These are phyloP conservation scores for Neurospora intermedia DNA, from an alignment of 495 filamentous ascomycete species.

Conservation along the genomic window DNA sequence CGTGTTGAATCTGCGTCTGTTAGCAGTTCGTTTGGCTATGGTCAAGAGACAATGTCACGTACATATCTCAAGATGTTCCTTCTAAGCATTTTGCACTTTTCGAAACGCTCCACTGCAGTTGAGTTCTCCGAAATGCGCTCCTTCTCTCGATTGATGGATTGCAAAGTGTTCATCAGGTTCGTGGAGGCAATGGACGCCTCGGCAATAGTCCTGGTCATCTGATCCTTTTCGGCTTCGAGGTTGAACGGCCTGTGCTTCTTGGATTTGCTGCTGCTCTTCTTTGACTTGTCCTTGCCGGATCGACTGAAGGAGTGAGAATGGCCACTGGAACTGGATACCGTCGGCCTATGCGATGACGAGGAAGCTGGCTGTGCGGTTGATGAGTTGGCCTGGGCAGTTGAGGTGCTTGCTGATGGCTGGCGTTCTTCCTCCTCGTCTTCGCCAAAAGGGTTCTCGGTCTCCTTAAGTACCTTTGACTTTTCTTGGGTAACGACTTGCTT, in stretches of 20 bases:
- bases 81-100: slow-evolving; percentile 74
- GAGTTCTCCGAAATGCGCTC: slow-evolving; percentile 79
- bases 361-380: slow-evolving; percentile 3
- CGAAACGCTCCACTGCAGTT: slow-evolving; percentile 65
- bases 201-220: slow-evolving; percentile 73
- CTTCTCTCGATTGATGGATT: slow-evolving; percentile 81
- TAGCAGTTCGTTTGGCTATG: not conserved
- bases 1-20: slow-evolving; percentile 52
- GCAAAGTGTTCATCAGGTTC: slow-evolving; percentile 80
- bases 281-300: slow-evolving; percentile 34
- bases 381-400: not conserved
- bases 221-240: slow-evolving; percentile 75
- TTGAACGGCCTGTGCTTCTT: slow-evolving; percentile 58
- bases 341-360: slow-evolving; percentile 22
- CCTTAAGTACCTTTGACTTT: slow-evolving; percentile 68
- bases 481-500: slow-evolving; percentile 53
- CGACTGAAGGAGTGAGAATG: slow-evolving; percentile 18
- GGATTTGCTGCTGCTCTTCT: slow-evolving; percentile 40
- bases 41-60: slow-evolving; percentile 9
- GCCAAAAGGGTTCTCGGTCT: slow-evolving; percentile 56
- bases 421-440: slow-evolving; percentile 48
- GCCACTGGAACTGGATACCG: slow-evolving; percentile 12
- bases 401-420: not conserved
- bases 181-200: slow-evolving; percentile 80
- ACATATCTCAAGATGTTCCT: slow-evolving; percentile 79